These are phyloP conservation scores for Pseudogymnoascus sp. DNA, from an alignment of 2,329 filamentous ascomycete species.

Conservation along the genomic window DNA sequence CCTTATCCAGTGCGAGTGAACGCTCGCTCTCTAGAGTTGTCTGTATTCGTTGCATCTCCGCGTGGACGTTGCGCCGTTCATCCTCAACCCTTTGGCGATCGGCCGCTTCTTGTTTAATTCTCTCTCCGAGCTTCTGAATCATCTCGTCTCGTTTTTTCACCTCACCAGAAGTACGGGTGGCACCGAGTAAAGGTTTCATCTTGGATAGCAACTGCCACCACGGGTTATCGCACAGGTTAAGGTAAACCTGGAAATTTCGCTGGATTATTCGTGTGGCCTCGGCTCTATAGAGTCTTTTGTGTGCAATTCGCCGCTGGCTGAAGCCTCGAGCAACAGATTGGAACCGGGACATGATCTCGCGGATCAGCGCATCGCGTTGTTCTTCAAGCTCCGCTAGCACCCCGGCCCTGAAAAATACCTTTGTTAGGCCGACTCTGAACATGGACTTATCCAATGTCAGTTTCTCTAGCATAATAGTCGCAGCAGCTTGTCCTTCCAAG, in stretches of 20 bases:
- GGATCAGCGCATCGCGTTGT: conserved; percentile 83
- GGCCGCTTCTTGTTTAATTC: conserved; percentile 67
- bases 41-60: conserved; percentile 81
- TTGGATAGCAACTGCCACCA: conserved; percentile 96
- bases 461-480: conserved; percentile 80
- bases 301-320: conserved; percentile 74
- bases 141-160: conserved; percentile 92
- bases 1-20: conserved; percentile 91
- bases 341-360: conserved; percentile 87
- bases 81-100: conserved; percentile 80
- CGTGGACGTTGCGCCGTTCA: conserved; percentile 76
- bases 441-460: conserved; percentile 76
- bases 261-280: conserved; percentile 95
- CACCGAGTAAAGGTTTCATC: conserved; percentile 91
- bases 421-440: conserved; percentile 89
- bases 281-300: conserved; percentile 88
- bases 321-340: conserved; percentile 89
- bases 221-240: conserved; percentile 80
- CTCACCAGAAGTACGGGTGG: conserved; percentile 83
- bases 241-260: conserved; percentile 84
- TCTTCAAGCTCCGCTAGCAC: conserved; percentile 96
- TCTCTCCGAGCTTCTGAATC: conserved; percentile 78
- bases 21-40: conserved; percentile 93
- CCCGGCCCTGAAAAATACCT: conserved; percentile 95
- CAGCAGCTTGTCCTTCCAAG: conserved; percentile 79